Conservation (phyloP, 805 yeast species). For the Wickerhamomyces kurtzmanii region DNA sequence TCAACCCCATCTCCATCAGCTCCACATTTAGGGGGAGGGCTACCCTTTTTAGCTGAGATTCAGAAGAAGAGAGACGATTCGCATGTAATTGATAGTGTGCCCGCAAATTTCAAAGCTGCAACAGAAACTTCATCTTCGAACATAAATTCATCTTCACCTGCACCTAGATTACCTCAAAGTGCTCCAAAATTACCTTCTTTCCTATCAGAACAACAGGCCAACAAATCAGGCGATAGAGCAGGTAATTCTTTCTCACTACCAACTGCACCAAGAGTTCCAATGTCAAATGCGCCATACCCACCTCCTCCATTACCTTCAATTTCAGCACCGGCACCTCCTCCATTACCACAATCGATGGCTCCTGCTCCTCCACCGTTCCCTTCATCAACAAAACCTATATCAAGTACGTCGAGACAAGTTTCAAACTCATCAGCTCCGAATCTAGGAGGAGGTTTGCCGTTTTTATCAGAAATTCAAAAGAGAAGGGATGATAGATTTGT, state of each 20-base stretch:
- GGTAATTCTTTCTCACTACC: constrained; percentile 4
- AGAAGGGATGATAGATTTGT: constrained; percentile 36
- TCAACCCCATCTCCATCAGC: constrained; percentile 7
- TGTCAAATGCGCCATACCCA: too few relatives aligned
- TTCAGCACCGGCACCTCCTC: constrained; percentile 6
- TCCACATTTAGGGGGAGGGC: constrained; percentile 25
- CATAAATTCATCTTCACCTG: constrained; percentile 7
- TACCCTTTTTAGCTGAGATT: constrained; percentile 52
- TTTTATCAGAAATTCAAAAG: constrained; percentile 37
- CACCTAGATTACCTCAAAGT: constrained; percentile 5
- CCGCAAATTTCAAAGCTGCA: constrained; percentile 14
- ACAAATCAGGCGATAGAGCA: constrained; percentile 4
- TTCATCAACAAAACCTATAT: too few relatives aligned
- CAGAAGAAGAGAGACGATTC: constrained; percentile 44
- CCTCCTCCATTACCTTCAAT: too few relatives aligned
- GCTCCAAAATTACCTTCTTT: neutral
- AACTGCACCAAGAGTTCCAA: constrained; percentile 8
- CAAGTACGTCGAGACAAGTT: too few relatives aligned
- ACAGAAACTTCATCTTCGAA: constrained; percentile 7
- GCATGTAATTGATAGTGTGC: constrained; percentile 33
- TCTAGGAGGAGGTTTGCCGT: constrained; percentile 30
- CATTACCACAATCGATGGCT: constrained; percentile 4
- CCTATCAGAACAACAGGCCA: constrained; percentile 1
- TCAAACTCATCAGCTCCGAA: constrained; percentile 11
- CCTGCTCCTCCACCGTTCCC: constrained; percentile 11